Conservation (phyloP, 2,329 filamentous ascomycete species). For the Aspergillus glaucus region DNA sequence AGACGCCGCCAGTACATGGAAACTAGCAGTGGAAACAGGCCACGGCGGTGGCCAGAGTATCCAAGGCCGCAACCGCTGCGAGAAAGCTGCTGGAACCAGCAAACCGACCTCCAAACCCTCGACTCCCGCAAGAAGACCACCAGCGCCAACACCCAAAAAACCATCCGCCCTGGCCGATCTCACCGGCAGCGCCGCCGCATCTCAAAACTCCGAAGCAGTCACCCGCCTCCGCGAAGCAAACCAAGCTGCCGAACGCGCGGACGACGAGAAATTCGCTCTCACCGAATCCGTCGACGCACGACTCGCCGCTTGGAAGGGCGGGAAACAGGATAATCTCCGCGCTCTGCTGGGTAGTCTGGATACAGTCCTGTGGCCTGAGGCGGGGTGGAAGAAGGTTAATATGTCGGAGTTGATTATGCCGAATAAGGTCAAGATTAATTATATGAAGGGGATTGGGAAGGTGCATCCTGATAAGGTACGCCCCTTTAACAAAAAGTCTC, state of each 20-base stretch:
- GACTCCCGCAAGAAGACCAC: constrained; percentile 41
- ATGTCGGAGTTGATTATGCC: constrained; percentile 89
- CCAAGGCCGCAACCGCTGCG: constrained; percentile 80
- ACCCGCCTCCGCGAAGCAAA: constrained; percentile 76
- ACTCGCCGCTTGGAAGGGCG: constrained; percentile 75
- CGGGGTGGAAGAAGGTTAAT: constrained; percentile 94
- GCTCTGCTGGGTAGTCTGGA: constrained; percentile 83
- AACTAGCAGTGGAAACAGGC: constrained; percentile 71
- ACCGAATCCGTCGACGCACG: constrained; percentile 77
- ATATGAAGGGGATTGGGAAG: constrained; percentile 99
- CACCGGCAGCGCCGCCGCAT: constrained; percentile 31
- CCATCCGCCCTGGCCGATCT: constrained; percentile 28
- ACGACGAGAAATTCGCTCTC: constrained; percentile 88
- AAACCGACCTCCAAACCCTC: constrained; percentile 41
- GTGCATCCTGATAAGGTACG: constrained; percentile 97
- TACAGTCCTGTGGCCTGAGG: constrained; percentile 80
- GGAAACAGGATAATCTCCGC: constrained; percentile 86
- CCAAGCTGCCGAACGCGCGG: constrained; percentile 73
- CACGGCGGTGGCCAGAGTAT: constrained; percentile 80
- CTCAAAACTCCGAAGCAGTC: constrained; percentile 65
- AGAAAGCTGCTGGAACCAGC: constrained; percentile 74
- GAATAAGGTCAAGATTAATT: constrained; percentile 92
- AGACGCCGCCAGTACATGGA: constrained; percentile 77
- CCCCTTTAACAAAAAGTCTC: background rate
- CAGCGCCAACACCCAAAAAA: constrained; percentile 37